A percentile compares a stretch with the other conserved stretches of the same genome.
These are phyloP conservation scores for Theobroma cacao DNA, from an alignment of 345 rosid species.

Conservation along the genomic window DNA sequence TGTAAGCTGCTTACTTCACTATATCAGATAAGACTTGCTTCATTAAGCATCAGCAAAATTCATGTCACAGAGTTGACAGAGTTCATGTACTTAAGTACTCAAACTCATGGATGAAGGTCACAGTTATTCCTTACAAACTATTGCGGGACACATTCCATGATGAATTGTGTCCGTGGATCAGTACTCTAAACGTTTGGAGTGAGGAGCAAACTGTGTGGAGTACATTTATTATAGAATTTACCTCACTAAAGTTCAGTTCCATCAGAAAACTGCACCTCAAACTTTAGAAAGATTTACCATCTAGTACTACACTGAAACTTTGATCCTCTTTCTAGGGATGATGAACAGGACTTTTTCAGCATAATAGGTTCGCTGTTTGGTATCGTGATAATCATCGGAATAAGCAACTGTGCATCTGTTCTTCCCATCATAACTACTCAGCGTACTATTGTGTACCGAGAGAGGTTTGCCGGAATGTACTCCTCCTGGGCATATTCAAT, in stretches of 20 bases:
- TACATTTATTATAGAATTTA: too few species aligned
- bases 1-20: conserved; percentile 24
- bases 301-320: not conserved
- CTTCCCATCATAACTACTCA: conserved; percentile 39
- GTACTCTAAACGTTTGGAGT: too few species aligned
- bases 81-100: not conserved
- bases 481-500: conserved; percentile 54
- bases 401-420: conserved; percentile 38
- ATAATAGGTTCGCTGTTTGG: conserved; percentile 43
- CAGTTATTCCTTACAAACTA: too few species aligned
- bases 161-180: too few species aligned
- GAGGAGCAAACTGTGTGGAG: too few species aligned
- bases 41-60: not conserved
- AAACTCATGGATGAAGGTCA: too few species aligned
- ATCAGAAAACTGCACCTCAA: not conserved
- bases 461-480: conserved; percentile 62
- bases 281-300: not conserved
- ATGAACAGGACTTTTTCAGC: conserved; percentile 50
- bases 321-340: conserved; percentile 25
- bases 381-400: conserved; percentile 31
- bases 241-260: not conserved
- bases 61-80: not conserved
- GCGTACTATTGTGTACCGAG: conserved; percentile 48
- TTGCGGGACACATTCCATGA: too few species aligned
- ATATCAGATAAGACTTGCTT: not conserved